Evolutionary conservation across 257 asterid species (phyloP).

Genomic region (Capsicum baccatum): DNA sequence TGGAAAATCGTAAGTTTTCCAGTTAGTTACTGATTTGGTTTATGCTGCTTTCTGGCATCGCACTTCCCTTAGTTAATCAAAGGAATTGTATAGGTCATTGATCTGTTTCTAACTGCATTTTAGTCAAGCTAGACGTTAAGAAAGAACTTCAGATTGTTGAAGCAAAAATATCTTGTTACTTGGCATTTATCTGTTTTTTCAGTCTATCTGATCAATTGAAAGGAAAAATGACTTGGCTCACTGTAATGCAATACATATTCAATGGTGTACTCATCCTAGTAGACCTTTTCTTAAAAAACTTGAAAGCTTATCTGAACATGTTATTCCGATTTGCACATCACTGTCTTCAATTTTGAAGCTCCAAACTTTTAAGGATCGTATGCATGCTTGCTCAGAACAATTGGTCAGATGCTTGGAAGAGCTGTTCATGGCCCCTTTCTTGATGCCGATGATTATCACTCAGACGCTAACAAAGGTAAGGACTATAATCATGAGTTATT

Average conservation of each 20-base stretch:
- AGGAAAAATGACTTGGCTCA: too few relatives aligned
- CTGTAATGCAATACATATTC: too few relatives aligned
- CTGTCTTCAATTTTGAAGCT: not conserved
- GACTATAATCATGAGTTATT: not conserved
- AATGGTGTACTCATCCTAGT: too few relatives aligned
- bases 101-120: not conserved
- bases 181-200: not conserved
- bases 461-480: conserved; percentile 75
- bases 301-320: too few relatives aligned
- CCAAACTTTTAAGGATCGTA: not conserved
- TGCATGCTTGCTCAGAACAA: conserved; percentile 52
- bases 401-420: conserved; percentile 72
- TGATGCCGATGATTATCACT: conserved; percentile 87
- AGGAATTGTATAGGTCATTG: not conserved
- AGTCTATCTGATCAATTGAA: not conserved
- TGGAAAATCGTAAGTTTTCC: conserved; percentile 77
- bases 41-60: not conserved
- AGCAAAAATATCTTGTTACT: not conserved
- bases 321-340: too few relatives aligned
- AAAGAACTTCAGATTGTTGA: not conserved
- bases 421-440: conserved; percentile 54
- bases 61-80: not conserved
- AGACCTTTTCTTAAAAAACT: too few relatives aligned
- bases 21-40: not conserved
- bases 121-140: not conserved